Evolutionary conservation across 2,329 filamentous ascomycete species (phyloP).

Genomic region (Fonsecaea erecta): DNA sequence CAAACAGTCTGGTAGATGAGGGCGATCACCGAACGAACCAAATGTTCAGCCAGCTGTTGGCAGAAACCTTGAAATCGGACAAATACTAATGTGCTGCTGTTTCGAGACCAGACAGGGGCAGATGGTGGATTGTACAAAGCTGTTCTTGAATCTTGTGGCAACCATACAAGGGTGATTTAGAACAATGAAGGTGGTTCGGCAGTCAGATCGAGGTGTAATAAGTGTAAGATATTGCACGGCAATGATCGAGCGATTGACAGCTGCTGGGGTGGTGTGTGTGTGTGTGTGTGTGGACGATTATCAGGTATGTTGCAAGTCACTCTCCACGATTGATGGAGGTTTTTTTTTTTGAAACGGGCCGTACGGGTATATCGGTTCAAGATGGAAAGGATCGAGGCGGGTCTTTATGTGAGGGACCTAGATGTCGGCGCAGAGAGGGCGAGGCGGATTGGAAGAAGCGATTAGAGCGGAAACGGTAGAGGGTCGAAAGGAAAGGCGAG

Average conservation of each 20-base stretch:
- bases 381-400: conserved; percentile 14
- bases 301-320: conserved; percentile 21
- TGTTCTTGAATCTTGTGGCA: conserved; percentile 13
- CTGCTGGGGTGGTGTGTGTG: neutral
- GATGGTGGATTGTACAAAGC: conserved; percentile 29
- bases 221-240: conserved; percentile 34
- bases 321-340: conserved; percentile 2
- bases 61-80: conserved; percentile 15
- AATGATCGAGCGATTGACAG: conserved; percentile 28
- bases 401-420: conserved; percentile 2
- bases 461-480: conserved; percentile 28
- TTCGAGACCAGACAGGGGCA: conserved; percentile 1
- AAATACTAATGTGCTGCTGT: conserved; percentile 15
- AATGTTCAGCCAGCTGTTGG: conserved; percentile 34
- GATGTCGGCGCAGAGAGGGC: conserved; percentile 10
- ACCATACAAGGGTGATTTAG: conserved; percentile 12
- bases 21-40: conserved; percentile 23
- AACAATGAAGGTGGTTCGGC: conserved; percentile 27
- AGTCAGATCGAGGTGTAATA: conserved; percentile 4
- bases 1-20: neutral
- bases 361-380: conserved; percentile 3
- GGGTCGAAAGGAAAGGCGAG: conserved; percentile 27
- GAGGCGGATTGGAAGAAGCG: conserved; percentile 11
- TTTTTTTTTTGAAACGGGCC: conserved; percentile 4
- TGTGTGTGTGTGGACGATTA: conserved; percentile 29